Evolutionary conservation across 2,329 filamentous ascomycete genomes (phyloP).

Genomic region (Xylariaceae sp.): DNA sequence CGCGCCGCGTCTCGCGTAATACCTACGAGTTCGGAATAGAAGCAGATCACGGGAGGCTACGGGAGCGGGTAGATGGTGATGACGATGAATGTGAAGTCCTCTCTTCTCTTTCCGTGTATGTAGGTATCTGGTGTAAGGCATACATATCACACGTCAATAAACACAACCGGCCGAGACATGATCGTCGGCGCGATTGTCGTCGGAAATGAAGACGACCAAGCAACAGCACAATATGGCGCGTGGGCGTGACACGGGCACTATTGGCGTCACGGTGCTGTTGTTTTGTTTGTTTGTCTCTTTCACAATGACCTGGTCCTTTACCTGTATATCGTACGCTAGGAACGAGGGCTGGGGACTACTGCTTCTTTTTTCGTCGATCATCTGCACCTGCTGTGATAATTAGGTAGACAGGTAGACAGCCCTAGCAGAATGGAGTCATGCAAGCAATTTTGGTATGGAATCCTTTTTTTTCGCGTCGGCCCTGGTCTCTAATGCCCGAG

Average conservation of each 20-base stretch:
- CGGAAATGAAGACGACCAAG: not conserved
- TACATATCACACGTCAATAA: not conserved
- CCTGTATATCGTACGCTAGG: too few species aligned
- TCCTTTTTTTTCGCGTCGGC: not conserved
- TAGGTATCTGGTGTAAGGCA: too few species aligned
- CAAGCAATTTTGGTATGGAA: conserved; percentile 1
- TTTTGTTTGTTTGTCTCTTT: not conserved
- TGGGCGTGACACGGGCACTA: not conserved
- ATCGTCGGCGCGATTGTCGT: not conserved
- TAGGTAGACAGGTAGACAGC: not conserved
- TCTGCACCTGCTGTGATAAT: not conserved
- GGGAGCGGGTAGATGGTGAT: too few species aligned
- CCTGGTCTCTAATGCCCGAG: not conserved
- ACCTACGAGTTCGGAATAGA: too few species aligned
- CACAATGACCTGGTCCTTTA: not conserved
- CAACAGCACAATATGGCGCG: conserved; percentile 7
- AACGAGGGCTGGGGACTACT: not conserved
- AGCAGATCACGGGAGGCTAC: too few species aligned
- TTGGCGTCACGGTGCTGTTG: not conserved
- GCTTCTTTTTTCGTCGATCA: conserved; percentile 11
- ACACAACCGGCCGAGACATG: not conserved
- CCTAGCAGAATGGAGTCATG: conserved; percentile 2
- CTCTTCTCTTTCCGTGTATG: too few species aligned
- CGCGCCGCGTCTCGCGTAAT: too few species aligned
- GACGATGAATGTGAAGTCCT: too few species aligned